Evolutionary conservation across 805 yeast genomes (phyloP).

Genomic region (Ogataea paradorogensis): DNA sequence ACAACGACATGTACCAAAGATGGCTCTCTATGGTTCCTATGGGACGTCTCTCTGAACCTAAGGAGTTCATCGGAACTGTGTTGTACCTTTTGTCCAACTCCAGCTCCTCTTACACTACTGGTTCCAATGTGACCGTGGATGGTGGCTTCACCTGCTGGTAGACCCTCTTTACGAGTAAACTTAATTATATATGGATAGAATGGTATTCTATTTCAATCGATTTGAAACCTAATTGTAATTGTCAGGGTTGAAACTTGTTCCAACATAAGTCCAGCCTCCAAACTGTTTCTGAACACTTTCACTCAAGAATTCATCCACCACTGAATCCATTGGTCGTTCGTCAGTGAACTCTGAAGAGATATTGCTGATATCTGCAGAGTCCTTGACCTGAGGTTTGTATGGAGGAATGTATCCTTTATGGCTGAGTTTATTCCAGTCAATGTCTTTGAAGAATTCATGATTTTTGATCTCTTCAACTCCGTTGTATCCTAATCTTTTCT

Average conservation of each 20-base stretch:
- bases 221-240: conserved; percentile 5
- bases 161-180: conserved; percentile 12
- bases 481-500: conserved; percentile 66
- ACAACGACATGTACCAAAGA: conserved; percentile 56
- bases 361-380: conserved; percentile 85
- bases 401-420: conserved; percentile 93
- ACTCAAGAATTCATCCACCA: conserved; percentile 86
- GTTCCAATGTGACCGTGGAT: conserved; percentile 78
- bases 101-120: conserved; percentile 79
- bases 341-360: conserved; percentile 90
- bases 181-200: conserved; percentile 10
- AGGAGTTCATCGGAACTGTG: conserved; percentile 75
- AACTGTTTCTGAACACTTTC: conserved; percentile 97
- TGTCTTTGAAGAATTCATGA: conserved; percentile 83
- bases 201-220: neutral
- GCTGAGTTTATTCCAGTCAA: conserved; percentile 83
- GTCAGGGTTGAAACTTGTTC: conserved; percentile 36
- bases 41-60: conserved; percentile 82
- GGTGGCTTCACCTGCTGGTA: conserved; percentile 88
- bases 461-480: conserved; percentile 83
- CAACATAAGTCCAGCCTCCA: conserved; percentile 98
- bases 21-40: conserved; percentile 75
- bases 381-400: conserved; percentile 85
- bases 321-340: conserved; percentile 93
- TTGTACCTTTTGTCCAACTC: conserved; percentile 67